A percentile compares a stretch with the other conserved stretches of the same genome.
phyloP scores from a whole-genome alignment of 83 land plant species.

The Thuja plicata region DNA sequence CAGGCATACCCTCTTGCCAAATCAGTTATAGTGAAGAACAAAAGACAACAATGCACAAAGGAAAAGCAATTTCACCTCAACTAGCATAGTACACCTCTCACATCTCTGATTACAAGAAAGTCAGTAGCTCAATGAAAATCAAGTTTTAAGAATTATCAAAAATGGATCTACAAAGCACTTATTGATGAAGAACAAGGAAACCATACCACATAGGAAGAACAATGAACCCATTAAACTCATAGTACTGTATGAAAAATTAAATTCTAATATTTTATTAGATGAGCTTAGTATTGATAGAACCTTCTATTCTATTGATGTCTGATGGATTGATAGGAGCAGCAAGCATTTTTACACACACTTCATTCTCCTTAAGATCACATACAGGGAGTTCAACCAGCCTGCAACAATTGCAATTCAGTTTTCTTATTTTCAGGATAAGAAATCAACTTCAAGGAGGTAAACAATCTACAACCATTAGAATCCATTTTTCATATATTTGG shows the following conservation, averaged over 20 bases:
- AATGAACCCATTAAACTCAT: not conserved
- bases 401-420: conserved; percentile 16
- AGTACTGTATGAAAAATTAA: not conserved
- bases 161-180: not conserved
- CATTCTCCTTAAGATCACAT: conserved; percentile 53
- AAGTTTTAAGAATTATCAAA: not conserved
- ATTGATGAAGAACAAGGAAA: not conserved
- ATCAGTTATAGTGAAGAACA: not conserved
- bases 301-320: conserved; percentile 95
- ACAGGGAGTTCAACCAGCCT: conserved; percentile 70
- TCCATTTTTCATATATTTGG: not conserved
- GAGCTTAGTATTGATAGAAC: conserved; percentile 25
- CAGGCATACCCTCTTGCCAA: not conserved
- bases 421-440: not conserved
- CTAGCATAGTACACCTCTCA: not conserved
- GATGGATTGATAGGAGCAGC: conserved; percentile 98
- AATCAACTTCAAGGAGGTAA: conserved; percentile 29
- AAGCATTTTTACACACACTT: conserved; percentile 92
- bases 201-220: not conserved
- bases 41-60: not conserved
- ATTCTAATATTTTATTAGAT: not conserved
- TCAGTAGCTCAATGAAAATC: not conserved
- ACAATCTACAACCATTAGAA: conserved; percentile 43
- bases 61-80: not conserved
- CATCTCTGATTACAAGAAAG: not conserved